phyloP scores from a whole-genome alignment of 345 rosid species.

The Cardamine resedifolia region DNA sequence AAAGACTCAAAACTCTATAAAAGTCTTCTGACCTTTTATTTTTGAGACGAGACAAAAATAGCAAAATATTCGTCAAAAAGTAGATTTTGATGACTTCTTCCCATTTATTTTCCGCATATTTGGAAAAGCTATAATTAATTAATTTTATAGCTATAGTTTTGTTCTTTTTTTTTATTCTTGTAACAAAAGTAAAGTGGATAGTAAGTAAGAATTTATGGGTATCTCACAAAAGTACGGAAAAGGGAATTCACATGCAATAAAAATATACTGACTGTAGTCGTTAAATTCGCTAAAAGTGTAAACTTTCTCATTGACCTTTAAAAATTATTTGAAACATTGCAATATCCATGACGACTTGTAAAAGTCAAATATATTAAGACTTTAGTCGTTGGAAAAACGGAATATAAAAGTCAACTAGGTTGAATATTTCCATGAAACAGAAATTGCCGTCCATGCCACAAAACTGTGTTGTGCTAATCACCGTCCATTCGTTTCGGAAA shows the following conservation, averaged over 20 bases:
- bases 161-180: too few relatives aligned
- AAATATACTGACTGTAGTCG: background rate
- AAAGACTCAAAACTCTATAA: background rate
- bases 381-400: conserved; percentile 9
- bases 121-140: background rate
- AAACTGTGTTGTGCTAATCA: background rate
- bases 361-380: conserved; percentile 1
- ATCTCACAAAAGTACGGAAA: background rate
- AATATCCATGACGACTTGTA: background rate
- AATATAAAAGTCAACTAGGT: conserved; percentile 26
- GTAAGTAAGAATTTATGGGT: background rate
- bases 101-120: background rate
- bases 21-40: background rate
- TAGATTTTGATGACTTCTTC: conserved; percentile 23
- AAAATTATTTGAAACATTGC: background rate
- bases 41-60: background rate
- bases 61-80: conserved; percentile 1
- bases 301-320: conserved; percentile 8
- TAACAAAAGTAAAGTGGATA: conserved; percentile 6
- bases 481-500: background rate
- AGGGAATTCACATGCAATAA: conserved; percentile 7
- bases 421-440: conserved; percentile 29
- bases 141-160: too few relatives aligned
- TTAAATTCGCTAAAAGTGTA: background rate
- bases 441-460: conserved; percentile 17